A percentile compares a stretch with the other conserved stretches of the same genome.
Evolutionary conservation across 371 early-diverging fungal genomes (phyloP).

Genomic region (Neoconidiobolus thromboides): DNA sequence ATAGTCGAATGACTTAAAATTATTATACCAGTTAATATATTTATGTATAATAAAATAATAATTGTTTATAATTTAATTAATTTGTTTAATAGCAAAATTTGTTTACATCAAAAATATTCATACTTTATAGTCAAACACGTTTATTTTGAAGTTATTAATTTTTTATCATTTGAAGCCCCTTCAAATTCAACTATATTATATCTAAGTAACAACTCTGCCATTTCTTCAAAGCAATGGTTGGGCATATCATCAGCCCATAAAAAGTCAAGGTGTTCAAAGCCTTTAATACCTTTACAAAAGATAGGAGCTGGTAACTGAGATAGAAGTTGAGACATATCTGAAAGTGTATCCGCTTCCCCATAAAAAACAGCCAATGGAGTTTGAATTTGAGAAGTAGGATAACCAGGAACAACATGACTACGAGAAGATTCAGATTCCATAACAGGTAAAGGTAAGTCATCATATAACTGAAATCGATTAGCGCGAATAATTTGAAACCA

Average conservation of each 20-base stretch:
- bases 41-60: too few species aligned
- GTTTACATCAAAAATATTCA: too few species aligned
- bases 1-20: too few species aligned
- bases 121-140: too few species aligned
- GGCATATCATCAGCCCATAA: constrained; percentile 39
- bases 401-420: constrained; percentile 31
- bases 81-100: too few species aligned
- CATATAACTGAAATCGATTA: constrained; percentile 78
- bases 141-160: too few species aligned
- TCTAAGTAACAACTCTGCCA: too few species aligned
- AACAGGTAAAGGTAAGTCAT: constrained; percentile 54
- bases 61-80: too few species aligned
- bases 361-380: constrained; percentile 80
- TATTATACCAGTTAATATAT: too few species aligned
- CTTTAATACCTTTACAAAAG: constrained; percentile 34
- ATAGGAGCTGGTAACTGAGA: constrained; percentile 34
- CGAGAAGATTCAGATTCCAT: constrained; percentile 18
- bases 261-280: constrained; percentile 67
- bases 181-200: too few species aligned
- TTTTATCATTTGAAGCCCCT: too few species aligned
- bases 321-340: constrained; percentile 42
- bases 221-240: too few species aligned
- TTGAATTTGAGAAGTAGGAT: constrained; percentile 64
- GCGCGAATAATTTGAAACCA: constrained; percentile 93
- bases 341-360: constrained; percentile 70